Percentiles rank a stretch among this genome's conserved stretches.
phyloP scores from a whole-genome alignment of 768 basidiomycete species.

The Lentinula lateritia region DNA sequence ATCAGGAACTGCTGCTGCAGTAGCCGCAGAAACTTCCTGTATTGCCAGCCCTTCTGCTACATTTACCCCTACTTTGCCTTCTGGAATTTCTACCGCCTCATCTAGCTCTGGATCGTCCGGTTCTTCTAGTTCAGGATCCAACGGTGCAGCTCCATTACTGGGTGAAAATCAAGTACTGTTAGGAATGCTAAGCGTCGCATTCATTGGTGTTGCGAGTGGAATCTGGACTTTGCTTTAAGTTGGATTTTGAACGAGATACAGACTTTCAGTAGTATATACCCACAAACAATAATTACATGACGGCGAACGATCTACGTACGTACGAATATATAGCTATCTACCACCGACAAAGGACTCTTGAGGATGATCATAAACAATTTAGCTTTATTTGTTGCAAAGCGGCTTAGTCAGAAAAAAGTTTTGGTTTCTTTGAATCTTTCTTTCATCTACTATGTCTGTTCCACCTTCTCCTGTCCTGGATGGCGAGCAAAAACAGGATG shows the following conservation, averaged over 20 bases:
- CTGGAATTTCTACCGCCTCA: conserved; percentile 13
- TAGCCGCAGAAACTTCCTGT: conserved; percentile 60
- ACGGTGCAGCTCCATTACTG: conserved; percentile 12
- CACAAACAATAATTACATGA: neutral
- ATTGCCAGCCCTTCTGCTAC: conserved; percentile 57
- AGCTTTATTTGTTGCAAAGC: too few relatives aligned
- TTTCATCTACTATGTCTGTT: neutral
- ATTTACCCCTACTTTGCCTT: conserved; percentile 49
- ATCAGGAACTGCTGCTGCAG: conserved; percentile 40
- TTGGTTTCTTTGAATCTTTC: neutral
- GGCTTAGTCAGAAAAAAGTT: neutral
- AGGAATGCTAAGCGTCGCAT: neutral
- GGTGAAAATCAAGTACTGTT: conserved; percentile 26
- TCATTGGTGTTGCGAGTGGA: conserved; percentile 5
- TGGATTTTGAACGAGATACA: neutral
- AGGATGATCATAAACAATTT: too few relatives aligned
- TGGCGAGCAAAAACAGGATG: neutral
- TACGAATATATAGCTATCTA: neutral
- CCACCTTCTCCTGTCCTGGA: neutral
- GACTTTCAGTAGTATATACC: neutral
- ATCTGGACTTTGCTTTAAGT: conserved; percentile 3
- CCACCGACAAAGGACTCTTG: neutral
- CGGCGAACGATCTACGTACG: neutral
- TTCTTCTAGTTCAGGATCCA: conserved; percentile 15
- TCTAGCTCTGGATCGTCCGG: conserved; percentile 18